Evolutionary conservation across 768 basidiomycete species (phyloP), one percentile per base, ranked within the genome.

Genomic region (Macrolepiota fuliginosa): DNA sequence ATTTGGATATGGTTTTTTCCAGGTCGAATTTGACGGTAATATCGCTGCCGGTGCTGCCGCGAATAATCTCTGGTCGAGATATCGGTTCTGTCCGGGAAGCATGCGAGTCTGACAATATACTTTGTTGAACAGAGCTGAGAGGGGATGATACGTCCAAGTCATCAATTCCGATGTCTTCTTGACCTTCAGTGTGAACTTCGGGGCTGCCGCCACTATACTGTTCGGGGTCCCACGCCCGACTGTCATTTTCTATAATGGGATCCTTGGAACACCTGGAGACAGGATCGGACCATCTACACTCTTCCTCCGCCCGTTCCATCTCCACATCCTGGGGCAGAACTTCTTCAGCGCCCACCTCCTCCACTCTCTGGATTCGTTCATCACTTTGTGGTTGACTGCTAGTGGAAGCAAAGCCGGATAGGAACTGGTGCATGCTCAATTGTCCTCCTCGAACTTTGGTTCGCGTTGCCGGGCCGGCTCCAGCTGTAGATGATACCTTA

Each of bases 31-130:
- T 69, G 35, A 78, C 60, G 5, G 61, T 63, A 10, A 76, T 63
- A 56, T 74, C 74, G 15, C 67, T 65, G 7, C 65, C 65, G 9
- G 56, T 39, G n/a, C 67, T 71, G 15, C 67, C 74, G 32, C 75
- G 76, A 52, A 82, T 73, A 47, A 83, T 73, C 63, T 84, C 83
- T 9, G 79, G 75, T 37, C 71, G 64, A 25, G 51, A 63, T 35
- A 67, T 56, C 47, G 57, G 47, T 54, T 65, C 12, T 54, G 59
- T 10, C 56, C 62, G 42, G 63, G 64, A n/a, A 58, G 39, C 22
- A 36, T 12, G 19, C 3, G 60, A 62, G 17, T 60, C 53, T 51
- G 61, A 35, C 10, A 65, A 68, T 1, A 60, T 37, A 10, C 54
- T 66, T 15, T 61, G 52, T 36, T 61, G 64, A 2, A 49, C 66